Percentiles rank a stretch among this genome's conserved stretches.
phyloP scores from a whole-genome alignment of 192 early-diverging fungal species.

The Rhizoclosmatium sp. region DNA sequence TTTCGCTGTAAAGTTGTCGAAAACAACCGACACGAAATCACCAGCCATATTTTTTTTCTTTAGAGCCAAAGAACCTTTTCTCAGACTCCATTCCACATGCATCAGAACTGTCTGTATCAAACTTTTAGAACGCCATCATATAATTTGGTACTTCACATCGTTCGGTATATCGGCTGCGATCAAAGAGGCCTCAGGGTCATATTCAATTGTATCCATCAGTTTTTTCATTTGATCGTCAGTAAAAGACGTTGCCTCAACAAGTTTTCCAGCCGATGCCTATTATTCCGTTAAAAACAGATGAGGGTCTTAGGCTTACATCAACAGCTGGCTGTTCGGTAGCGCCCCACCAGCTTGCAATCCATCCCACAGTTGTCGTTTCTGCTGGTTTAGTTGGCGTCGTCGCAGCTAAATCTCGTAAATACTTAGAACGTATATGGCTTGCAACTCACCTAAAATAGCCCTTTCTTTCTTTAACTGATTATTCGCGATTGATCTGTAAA shows the following conservation, averaged over 20 bases:
- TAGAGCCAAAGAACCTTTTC: constrained; percentile 82
- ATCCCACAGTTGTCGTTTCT: constrained; percentile 21
- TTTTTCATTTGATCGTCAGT: constrained; percentile 88
- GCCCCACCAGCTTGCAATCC: constrained; percentile 36
- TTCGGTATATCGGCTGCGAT: constrained; percentile 64
- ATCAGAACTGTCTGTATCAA: constrained; percentile 40
- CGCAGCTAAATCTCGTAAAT: neutral
- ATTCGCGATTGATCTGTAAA: constrained; percentile 82
- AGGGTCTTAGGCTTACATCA: neutral
- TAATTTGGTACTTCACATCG: constrained; percentile 54
- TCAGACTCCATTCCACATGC: constrained; percentile 67
- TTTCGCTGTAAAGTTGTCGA: constrained; percentile 68
- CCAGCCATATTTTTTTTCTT: constrained; percentile 62
- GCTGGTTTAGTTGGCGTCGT: neutral
- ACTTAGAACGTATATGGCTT: neutral
- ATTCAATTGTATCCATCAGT: constrained; percentile 94
- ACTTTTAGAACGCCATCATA: neutral
- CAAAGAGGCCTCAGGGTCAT: constrained; percentile 78
- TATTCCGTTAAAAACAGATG: neutral
- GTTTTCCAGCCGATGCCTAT: neutral
- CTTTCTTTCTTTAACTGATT: constrained; percentile 77
- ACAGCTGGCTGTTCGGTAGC: neutral
- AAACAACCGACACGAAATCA: constrained; percentile 67
- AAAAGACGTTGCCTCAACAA: constrained; percentile 44
- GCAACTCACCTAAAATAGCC: constrained; percentile 54